These are phyloP conservation scores for Zygotorulaspora florentina DNA, from an alignment of 805 yeast genomes.

Conservation along the genomic window DNA sequence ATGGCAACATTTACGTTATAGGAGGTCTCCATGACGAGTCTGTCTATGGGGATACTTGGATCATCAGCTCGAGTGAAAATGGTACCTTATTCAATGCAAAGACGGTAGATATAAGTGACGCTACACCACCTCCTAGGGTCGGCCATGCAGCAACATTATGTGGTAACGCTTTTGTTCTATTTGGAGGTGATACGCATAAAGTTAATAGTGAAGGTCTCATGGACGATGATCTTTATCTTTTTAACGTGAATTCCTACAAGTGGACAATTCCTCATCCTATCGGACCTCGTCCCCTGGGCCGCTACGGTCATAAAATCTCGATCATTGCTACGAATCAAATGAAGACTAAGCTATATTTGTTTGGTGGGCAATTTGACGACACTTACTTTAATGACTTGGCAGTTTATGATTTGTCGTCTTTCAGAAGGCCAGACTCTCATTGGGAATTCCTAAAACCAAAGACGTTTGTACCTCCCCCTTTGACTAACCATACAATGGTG, in stretches of 20 bases:
- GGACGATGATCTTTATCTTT: constrained; percentile 85
- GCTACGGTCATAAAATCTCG: constrained; percentile 90
- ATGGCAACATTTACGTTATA: constrained; percentile 80
- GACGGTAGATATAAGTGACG: constrained; percentile 66
- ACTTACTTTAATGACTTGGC: constrained; percentile 77
- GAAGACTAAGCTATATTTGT: constrained; percentile 64
- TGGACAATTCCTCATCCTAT: constrained; percentile 76
- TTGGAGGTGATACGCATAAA: constrained; percentile 92
- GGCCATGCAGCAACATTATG: constrained; percentile 91
- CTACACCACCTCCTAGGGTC: constrained; percentile 91
- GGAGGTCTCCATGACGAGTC: constrained; percentile 93
- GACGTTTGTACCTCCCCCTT: constrained; percentile 57
- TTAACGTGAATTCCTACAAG: constrained; percentile 70
- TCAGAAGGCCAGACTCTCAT: constrained; percentile 74
- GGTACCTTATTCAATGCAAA: constrained; percentile 40
- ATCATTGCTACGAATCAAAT: constrained; percentile 62
- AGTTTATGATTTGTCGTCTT: constrained; percentile 80
- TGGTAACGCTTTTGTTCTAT: constrained; percentile 91
- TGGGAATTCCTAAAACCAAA: constrained; percentile 72
- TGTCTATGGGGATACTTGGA: constrained; percentile 96
- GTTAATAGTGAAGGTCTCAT: constrained; percentile 73
- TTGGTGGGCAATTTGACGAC: constrained; percentile 93
- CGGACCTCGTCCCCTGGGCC: constrained; percentile 78
- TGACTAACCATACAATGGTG: constrained; percentile 88
- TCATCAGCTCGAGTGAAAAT: constrained; percentile 46